Percentiles rank a stretch among this genome's conserved stretches.
These are phyloP conservation scores for Epichloe brachyelytri DNA, from an alignment of 2,329 filamentous ascomycete genomes.

Conservation along the genomic window DNA sequence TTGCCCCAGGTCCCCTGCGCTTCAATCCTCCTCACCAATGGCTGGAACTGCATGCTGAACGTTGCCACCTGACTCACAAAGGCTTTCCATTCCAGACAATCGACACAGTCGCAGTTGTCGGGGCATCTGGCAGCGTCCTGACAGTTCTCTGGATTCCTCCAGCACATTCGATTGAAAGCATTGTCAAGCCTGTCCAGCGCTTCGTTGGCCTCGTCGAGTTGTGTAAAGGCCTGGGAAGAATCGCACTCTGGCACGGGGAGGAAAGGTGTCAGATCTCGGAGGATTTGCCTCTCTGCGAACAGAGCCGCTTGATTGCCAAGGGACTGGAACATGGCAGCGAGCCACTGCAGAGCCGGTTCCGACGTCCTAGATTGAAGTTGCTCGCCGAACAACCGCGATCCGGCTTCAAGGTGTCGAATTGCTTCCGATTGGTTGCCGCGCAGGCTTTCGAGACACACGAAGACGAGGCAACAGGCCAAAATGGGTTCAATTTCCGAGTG, in stretches of 20 bases:
- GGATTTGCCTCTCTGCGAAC: background rate
- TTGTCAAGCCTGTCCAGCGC: constrained; percentile 1
- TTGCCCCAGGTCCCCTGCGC: background rate
- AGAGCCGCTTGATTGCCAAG: constrained; percentile 2
- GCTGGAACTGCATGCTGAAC: constrained; percentile 1
- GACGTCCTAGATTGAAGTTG: background rate
- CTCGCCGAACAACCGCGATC: constrained; percentile 1
- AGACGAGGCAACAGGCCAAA: background rate
- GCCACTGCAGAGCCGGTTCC: background rate
- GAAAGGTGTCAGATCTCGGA: background rate
- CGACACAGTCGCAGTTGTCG: background rate
- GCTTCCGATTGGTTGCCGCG: constrained; percentile 2
- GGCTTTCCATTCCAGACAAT: background rate
- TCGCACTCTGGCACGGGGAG: background rate
- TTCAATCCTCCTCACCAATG: background rate
- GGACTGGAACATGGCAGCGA: constrained; percentile 2
- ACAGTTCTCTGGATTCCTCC: background rate
- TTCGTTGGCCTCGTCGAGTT: constrained; percentile 2
- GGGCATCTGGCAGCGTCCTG: background rate
- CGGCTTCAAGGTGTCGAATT: constrained; percentile 2
- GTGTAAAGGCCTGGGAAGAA: background rate
- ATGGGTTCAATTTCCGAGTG: background rate
- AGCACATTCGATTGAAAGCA: background rate
- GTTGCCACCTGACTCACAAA: background rate
- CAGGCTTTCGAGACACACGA: constrained; percentile 1